Conservation (phyloP, 202 grass and related monocot genomes). For the Carex sylvatica region DNA sequence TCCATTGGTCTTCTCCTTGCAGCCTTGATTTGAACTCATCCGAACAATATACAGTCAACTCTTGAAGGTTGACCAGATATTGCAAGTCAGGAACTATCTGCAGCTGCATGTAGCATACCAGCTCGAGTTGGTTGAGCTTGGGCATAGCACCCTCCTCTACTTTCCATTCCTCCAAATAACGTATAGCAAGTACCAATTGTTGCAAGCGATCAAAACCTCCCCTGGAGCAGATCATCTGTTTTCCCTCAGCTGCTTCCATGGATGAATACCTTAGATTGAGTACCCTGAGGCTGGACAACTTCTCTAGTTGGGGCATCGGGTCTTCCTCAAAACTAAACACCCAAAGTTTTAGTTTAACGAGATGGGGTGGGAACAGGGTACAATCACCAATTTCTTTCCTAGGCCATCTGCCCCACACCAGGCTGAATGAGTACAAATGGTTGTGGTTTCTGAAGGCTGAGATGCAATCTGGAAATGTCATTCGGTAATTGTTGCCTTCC, state of each 20-base stretch:
- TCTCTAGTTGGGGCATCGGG: too few relatives aligned
- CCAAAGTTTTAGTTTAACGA: neutral
- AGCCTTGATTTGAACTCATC: too few relatives aligned
- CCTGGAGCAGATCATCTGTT: too few relatives aligned
- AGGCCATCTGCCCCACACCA: neutral
- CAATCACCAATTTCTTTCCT: neutral
- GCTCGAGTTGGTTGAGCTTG: neutral
- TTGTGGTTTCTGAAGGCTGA: neutral
- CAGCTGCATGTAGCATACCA: neutral
- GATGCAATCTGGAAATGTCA: neutral
- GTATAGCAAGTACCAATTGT: too few relatives aligned
- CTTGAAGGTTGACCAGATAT: neutral
- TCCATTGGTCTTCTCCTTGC: too few relatives aligned
- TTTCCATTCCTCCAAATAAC: too few relatives aligned
- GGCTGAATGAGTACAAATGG: neutral
- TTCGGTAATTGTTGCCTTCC: fast-evolving
- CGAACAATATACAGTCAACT: neutral
- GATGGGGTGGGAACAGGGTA: neutral
- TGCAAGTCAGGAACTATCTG: neutral
- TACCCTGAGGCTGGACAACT: too few relatives aligned
- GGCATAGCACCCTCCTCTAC: too few relatives aligned
- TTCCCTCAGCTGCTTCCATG: too few relatives aligned
- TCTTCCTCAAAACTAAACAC: neutral
- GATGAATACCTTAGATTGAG: too few relatives aligned
- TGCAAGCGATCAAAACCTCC: too few relatives aligned